phyloP scores from a whole-genome alignment of 192 early-diverging fungal species.

The Paraglomus occultum region DNA sequence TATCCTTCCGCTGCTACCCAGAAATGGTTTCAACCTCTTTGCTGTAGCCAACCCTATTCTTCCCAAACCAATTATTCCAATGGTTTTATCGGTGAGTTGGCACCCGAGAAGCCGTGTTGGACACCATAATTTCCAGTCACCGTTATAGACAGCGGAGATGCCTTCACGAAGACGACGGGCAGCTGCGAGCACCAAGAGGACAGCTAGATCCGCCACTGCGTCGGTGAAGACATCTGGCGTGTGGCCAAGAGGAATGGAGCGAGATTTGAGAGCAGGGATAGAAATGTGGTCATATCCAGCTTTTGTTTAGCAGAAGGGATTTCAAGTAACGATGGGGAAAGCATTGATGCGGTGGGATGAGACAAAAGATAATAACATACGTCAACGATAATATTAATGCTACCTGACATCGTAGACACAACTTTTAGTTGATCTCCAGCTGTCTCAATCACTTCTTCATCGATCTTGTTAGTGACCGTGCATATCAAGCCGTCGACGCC shows the following conservation, averaged over 20 bases:
- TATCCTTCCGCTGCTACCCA: conserved; percentile 45
- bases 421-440: conserved; percentile 66
- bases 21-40: conserved; percentile 67
- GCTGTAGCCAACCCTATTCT: conserved; percentile 78
- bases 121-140: conserved; percentile 60
- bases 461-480: conserved; percentile 73
- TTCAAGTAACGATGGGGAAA: neutral
- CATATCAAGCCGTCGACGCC: conserved; percentile 61
- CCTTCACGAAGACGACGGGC: conserved; percentile 62
- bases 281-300: conserved; percentile 87
- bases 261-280: conserved; percentile 45
- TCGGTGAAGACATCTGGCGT: conserved; percentile 90
- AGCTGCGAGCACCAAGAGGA: conserved; percentile 73
- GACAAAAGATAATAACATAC: too few species aligned
- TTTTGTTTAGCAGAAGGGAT: neutral
- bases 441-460: conserved; percentile 62
- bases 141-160: conserved; percentile 33
- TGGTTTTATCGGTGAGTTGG: conserved; percentile 72
- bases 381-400: too few species aligned
- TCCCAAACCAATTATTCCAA: conserved; percentile 85
- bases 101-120: conserved; percentile 57
- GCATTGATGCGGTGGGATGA: too few species aligned
- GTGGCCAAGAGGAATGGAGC: conserved; percentile 65
- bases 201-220: conserved; percentile 79
- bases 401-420: conserved; percentile 67